Conservation (phyloP, 805 yeast species). For the Candida incommunis region DNA sequence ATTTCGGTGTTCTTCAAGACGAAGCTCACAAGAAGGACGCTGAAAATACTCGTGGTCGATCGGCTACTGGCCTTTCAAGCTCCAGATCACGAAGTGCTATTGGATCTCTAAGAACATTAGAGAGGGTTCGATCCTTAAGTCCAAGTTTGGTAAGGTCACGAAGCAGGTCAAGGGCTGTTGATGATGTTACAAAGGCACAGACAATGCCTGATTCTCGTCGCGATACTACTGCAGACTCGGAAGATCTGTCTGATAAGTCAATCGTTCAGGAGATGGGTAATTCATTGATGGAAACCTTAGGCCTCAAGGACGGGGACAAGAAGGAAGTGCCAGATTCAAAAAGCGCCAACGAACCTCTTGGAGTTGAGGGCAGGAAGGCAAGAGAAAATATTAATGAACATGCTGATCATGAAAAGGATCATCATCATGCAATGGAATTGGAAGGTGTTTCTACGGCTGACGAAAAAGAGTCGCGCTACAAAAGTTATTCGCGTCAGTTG, state of each 20-base stretch:
- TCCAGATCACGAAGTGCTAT: not conserved
- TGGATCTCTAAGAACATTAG: no score
- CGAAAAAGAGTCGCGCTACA: no score
- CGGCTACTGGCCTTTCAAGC: not conserved
- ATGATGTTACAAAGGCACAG: no score
- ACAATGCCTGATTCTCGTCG: no score
- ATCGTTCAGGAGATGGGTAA: no score
- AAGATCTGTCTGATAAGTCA: no score
- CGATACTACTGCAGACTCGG: no score
- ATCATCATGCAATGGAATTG: not conserved
- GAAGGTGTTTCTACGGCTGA: not conserved
- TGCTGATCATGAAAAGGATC: not conserved
- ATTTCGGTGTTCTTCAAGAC: not conserved
- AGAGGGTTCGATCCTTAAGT: no score
- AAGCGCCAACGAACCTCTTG: not conserved
- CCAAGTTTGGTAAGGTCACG: not conserved
- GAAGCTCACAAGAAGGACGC: not conserved
- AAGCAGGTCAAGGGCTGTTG: no score
- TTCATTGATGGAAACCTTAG: no score
- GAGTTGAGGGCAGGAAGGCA: not conserved
- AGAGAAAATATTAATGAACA: not conserved
- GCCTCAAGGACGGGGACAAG: no score
- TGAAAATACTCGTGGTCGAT: not conserved
- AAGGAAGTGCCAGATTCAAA: no score
- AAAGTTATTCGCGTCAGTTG: not conserved